These are phyloP conservation scores for Moesziomyces parantarcticus DNA, from an alignment of 1,284 basidiomycete species.

Conservation along the genomic window DNA sequence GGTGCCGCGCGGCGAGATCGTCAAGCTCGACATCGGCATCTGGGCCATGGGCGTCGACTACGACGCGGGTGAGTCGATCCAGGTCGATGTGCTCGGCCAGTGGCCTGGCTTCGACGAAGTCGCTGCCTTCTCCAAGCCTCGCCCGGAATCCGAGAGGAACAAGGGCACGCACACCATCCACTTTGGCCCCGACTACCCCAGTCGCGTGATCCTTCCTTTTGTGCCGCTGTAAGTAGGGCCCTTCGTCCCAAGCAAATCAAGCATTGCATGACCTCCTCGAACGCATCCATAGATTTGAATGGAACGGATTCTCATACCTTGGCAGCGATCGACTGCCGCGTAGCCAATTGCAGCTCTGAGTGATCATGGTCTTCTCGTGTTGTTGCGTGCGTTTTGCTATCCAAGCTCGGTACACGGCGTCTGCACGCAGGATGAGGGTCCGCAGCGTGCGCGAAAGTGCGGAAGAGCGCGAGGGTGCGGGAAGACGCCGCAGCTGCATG, in stretches of 20 bases:
- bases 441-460: too few relatives aligned
- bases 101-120: slow-evolving; percentile 39
- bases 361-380: too few relatives aligned
- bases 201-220: slow-evolving; percentile 13
- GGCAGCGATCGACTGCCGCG: too few relatives aligned
- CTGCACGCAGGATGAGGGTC: too few relatives aligned
- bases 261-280: neutral
- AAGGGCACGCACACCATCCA: slow-evolving; percentile 12
- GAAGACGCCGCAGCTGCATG: too few relatives aligned
- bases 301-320: too few relatives aligned
- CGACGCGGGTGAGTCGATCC: slow-evolving; percentile 53
- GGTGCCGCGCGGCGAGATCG: slow-evolving; percentile 47
- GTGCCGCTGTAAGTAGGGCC: slow-evolving; percentile 2
- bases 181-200: slow-evolving; percentile 9
- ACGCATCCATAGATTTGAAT: too few relatives aligned
- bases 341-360: too few relatives aligned
- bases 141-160: slow-evolving; percentile 14
- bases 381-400: too few relatives aligned
- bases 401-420: too few relatives aligned
- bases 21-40: slow-evolving; percentile 56
- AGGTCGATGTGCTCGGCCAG: slow-evolving; percentile 46
- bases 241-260: neutral
- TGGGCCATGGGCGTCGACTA: slow-evolving; percentile 59
- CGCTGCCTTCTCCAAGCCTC: slow-evolving; percentile 10
- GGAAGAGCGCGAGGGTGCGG: too few relatives aligned